Evolutionary conservation across 371 early-diverging fungal genomes (phyloP), one percentile per base, ranked within the genome.

Genomic region (Saksenaea oblongispora): DNA sequence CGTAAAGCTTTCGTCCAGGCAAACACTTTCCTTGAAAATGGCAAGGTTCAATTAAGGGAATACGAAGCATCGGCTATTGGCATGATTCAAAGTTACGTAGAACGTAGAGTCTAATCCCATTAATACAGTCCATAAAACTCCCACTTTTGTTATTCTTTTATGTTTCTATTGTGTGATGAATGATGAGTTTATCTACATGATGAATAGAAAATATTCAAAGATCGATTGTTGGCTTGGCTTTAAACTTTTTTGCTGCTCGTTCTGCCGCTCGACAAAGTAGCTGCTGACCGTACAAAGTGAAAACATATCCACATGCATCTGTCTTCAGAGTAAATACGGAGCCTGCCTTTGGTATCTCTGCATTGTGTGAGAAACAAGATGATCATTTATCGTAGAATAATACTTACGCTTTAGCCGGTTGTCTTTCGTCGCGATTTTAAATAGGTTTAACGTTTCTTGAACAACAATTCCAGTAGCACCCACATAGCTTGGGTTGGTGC

Each of bases 391-490:
- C 39, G 35, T 57, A 41, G 26, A 5, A 14, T n/a, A 1, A 44
- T 41, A 56, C 79, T 78, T 81, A 91, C 91, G 78, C 70, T 86
- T 86, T 18, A 92, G 55, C 37, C 65, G 63, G 67, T 95, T 81
- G 5, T 85, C 73, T 37, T 67, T 65, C 1, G 95, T 93, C 15
- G 95, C 87, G n/a, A 97, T 75, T 34, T 87, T 82, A 65, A 97
- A 93, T 58, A 88, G 78, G 63, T 92, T 91, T 55, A 93, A 88
- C 0, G 96, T 95, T 64, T 97, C 98, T 68, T 93, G 92, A 10
- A 95, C 81, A 7, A 93, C 77, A 56, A 96, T 95, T 1, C 98
- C 97, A 10, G 83, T 71, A 0, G 84, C 62, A 2, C 95, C 95
- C 17, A 97, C 80, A 62, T 86, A 87, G 2, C 82, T 80, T 3